These are phyloP conservation scores for Pythium volutum DNA, from an alignment of 352 stramenopile genomes.

Conservation along the genomic window DNA sequence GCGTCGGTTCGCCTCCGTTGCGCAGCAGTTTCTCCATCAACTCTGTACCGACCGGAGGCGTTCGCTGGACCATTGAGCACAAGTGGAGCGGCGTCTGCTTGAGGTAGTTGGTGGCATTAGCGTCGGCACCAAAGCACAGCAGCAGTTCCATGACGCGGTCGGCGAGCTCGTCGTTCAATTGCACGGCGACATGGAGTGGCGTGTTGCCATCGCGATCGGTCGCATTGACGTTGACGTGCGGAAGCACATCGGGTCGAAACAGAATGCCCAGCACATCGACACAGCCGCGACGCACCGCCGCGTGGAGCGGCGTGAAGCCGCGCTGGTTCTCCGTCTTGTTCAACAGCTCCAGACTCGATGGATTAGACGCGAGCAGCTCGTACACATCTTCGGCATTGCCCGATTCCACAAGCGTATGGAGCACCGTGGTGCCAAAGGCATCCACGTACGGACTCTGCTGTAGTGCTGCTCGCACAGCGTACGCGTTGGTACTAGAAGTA, in stretches of 20 bases:
- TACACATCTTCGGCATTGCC: conserved; percentile 49
- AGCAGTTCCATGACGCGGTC: conserved; percentile 68
- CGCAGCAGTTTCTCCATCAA: conserved; percentile 63
- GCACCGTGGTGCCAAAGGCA: conserved; percentile 52
- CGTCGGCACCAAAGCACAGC: conserved; percentile 60
- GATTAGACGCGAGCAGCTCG: conserved; percentile 43
- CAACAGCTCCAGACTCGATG: conserved; percentile 45
- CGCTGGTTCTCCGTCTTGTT: conserved; percentile 51
- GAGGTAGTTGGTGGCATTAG: conserved; percentile 61
- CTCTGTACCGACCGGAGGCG: conserved; percentile 34
- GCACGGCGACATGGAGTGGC: conserved; percentile 56
- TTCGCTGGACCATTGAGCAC: conserved; percentile 65
- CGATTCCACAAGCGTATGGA: conserved; percentile 44
- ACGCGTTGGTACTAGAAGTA: background rate
- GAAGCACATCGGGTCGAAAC: conserved; percentile 71
- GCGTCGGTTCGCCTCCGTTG: conserved; percentile 47
- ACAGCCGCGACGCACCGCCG: conserved; percentile 54
- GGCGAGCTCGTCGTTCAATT: conserved; percentile 56
- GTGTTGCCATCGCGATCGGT: conserved; percentile 72
- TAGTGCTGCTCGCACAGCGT: background rate
- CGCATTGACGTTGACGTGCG: conserved; percentile 58
- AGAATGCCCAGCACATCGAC: conserved; percentile 71
- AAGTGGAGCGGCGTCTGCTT: conserved; percentile 77
- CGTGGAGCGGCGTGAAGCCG: conserved; percentile 59
- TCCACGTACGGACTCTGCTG: conserved; percentile 30